phyloP scores from a whole-genome alignment of 2,329 filamentous ascomycete species.

The Fusarium sp. region DNA sequence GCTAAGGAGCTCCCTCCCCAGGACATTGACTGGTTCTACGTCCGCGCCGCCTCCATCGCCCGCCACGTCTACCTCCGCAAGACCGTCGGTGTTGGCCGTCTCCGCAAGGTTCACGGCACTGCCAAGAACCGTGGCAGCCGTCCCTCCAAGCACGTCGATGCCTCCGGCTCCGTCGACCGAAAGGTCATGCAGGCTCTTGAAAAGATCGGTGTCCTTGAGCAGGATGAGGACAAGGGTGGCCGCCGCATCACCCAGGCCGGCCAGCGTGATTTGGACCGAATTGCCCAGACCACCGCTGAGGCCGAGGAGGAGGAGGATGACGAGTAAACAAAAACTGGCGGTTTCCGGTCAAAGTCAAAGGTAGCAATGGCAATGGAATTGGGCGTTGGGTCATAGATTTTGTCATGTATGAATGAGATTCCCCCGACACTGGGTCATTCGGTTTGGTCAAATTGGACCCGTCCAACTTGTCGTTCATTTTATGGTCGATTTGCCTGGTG shows the following conservation, averaged over 20 bases:
- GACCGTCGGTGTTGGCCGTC: constrained; percentile 97
- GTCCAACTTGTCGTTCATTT: constrained; percentile 44
- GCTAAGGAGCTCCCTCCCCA: constrained; percentile 98
- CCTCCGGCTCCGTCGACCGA: constrained; percentile 94
- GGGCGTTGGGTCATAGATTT: constrained; percentile 58
- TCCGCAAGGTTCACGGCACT: constrained; percentile 95
- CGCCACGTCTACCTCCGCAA: constrained; percentile 99
- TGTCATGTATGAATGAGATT: constrained; percentile 57
- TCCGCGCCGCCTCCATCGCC: constrained; percentile 92
- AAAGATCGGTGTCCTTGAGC: constrained; percentile 99
- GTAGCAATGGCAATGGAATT: constrained; percentile 48
- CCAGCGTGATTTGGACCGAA: constrained; percentile 99
- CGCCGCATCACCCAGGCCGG: constrained; percentile 97
- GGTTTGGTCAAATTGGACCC: constrained; percentile 51
- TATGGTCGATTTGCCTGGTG: constrained; percentile 24
- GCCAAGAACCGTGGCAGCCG: constrained; percentile 96
- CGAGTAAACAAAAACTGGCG: constrained; percentile 67
- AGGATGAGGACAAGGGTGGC: constrained; percentile 98
- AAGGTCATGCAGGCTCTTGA: constrained; percentile 97
- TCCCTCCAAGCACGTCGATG: constrained; percentile 95
- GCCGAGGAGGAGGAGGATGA: constrained; percentile 75
- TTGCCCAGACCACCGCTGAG: constrained; percentile 83
- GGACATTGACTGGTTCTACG: constrained; percentile 96
- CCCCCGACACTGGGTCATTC: constrained; percentile 53
- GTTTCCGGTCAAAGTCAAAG: constrained; percentile 36